Evolutionary conservation across 1,139 yeast genomes (phyloP).

Genomic region (Yamadazyma oceani): DNA sequence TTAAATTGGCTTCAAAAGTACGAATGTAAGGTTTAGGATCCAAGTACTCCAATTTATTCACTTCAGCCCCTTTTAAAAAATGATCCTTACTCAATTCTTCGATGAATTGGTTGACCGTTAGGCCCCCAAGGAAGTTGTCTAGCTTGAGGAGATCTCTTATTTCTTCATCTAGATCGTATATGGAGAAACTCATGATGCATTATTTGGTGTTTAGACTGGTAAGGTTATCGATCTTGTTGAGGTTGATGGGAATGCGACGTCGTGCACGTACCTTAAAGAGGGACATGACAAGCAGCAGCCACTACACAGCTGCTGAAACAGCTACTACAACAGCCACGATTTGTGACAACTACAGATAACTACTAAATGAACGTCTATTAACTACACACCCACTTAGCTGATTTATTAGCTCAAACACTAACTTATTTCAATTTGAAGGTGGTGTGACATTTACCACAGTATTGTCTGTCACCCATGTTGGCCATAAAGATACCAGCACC

Average conservation of each 20-base stretch:
- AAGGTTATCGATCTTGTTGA: too few species aligned
- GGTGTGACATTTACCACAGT: conserved; percentile 99
- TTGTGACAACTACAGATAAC: too few species aligned
- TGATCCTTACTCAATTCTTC: conserved; percentile 80
- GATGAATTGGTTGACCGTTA: conserved; percentile 76
- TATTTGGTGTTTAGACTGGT: too few species aligned
- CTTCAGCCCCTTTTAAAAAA: conserved; percentile 53
- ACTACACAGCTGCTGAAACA: too few species aligned
- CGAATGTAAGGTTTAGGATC: conserved; percentile 96
- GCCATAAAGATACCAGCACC: conserved; percentile 99
- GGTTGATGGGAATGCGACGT: too few species aligned
- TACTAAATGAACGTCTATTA: background rate
- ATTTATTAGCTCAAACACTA: too few species aligned
- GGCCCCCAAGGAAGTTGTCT: conserved; percentile 70
- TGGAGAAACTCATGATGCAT: conserved; percentile 39
- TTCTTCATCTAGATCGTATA: conserved; percentile 65
- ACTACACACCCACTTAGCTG: background rate
- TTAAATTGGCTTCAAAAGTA: conserved; percentile 83
- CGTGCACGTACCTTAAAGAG: too few species aligned
- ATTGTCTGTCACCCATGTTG: conserved; percentile 97
- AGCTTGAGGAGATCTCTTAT: conserved; percentile 65
- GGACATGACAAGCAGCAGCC: too few species aligned
- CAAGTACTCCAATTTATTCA: conserved; percentile 53
- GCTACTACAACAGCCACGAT: too few species aligned
- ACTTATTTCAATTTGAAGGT: conserved; percentile 68